Conservation (phyloP, 2,329 filamentous ascomycete species). For the Botrytis byssoidea region DNA sequence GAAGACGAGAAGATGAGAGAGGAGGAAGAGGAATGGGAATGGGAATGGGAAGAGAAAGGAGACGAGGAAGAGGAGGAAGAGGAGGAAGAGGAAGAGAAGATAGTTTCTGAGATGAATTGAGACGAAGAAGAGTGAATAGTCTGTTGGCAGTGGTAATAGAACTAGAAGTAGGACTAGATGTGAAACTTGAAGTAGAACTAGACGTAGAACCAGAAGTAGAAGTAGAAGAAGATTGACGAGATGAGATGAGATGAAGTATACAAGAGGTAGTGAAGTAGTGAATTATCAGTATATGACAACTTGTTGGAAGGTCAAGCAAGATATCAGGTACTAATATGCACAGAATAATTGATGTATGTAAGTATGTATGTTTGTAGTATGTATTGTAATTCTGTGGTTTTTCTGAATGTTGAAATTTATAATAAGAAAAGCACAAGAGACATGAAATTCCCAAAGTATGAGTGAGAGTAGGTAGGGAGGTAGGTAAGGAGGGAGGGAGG, state of each 20-base stretch:
- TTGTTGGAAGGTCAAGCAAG: neutral
- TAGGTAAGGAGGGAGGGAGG: neutral
- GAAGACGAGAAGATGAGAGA: neutral
- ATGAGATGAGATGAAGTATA: neutral
- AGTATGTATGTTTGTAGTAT: neutral
- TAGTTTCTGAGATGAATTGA: neutral
- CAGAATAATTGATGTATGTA: neutral
- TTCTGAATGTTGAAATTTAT: neutral
- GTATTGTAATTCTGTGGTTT: neutral
- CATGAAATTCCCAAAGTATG: neutral
- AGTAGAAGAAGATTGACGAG: neutral
- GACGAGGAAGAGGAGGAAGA: neutral
- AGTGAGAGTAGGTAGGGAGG: neutral
- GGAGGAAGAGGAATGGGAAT: neutral
- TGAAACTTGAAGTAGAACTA: neutral
- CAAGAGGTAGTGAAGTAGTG: neutral
- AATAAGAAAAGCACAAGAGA: neutral
- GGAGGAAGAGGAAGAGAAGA: neutral
- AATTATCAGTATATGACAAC: neutral
- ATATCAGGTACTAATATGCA: neutral
- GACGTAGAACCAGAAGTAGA: neutral
- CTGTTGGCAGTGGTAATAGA: neutral
- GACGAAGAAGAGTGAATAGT: neutral
- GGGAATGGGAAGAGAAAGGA: neutral
- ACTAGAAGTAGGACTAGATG: neutral